Percentiles rank a stretch among this genome's conserved stretches.
Conservation (phyloP, 148 eudicot species). For the Agrostemma githago region DNA sequence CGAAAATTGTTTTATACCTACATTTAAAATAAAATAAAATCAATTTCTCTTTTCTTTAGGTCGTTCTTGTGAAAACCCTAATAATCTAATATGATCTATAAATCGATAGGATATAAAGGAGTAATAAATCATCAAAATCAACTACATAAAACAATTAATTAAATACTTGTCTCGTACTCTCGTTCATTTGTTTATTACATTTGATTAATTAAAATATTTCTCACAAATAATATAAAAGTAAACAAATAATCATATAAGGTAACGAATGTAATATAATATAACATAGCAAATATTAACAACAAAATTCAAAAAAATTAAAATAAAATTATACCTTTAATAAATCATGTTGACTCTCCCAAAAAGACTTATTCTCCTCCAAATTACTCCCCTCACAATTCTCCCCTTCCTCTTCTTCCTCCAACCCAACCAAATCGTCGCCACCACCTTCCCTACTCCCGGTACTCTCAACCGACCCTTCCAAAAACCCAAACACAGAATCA, state of each 20-base stretch:
- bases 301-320: not conserved
- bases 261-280: not conserved
- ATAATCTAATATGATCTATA: too few species aligned
- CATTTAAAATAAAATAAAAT: too few species aligned
- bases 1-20: too few species aligned
- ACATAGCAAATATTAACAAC: too few species aligned
- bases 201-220: too few species aligned
- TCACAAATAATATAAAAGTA: too few species aligned
- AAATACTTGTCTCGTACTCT: not conserved
- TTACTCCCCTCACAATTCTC: constrained; percentile 9
- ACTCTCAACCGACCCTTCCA: constrained; percentile 41
- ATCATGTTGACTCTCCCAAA: constrained; percentile 48
- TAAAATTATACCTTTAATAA: constrained; percentile 32
- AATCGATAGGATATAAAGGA: too few species aligned
- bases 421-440: constrained; percentile 12
- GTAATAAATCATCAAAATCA: too few species aligned
- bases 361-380: constrained; percentile 35
- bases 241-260: too few species aligned
- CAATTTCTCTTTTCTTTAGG: too few species aligned
- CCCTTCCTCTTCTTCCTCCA: constrained; percentile 29
- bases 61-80: too few species aligned
- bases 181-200: too few species aligned
- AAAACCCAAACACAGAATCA: constrained; percentile 52
- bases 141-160: not conserved
- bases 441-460: constrained; percentile 18